Evolutionary conservation across 2,329 filamentous ascomycete species (phyloP).

Genomic region (Arthrobotrys pseudoclavata): DNA sequence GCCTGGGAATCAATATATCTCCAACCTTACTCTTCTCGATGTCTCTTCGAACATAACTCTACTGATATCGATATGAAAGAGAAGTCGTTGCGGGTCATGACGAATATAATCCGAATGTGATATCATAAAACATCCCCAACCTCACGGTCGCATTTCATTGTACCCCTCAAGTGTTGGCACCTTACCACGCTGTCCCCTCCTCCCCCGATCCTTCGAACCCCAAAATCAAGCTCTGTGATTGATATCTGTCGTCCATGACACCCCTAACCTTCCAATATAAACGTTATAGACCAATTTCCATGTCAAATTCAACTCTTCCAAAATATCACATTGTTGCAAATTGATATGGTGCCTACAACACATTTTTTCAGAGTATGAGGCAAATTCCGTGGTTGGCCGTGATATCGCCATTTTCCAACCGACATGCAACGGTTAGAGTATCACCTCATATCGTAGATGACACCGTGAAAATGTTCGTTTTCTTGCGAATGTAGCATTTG

Average conservation of each 20-base stretch:
- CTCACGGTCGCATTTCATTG: conserved; percentile 12
- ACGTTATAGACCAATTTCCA: conserved; percentile 16
- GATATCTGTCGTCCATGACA: conserved; percentile 7
- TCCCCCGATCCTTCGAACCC: background rate
- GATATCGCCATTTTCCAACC: conserved; percentile 19
- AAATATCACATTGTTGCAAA: conserved; percentile 60
- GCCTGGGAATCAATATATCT: too few relatives aligned
- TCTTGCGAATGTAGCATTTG: background rate
- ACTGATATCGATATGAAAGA: background rate
- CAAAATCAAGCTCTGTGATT: conserved; percentile 1
- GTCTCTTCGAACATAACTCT: too few relatives aligned
- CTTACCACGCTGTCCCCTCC: conserved; percentile 7
- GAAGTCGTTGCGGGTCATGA: background rate
- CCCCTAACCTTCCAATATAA: background rate
- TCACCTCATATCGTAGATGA: background rate
- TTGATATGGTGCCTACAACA: conserved; percentile 54
- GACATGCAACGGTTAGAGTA: background rate
- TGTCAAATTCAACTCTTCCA: conserved; percentile 47
- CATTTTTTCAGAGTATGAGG: conserved; percentile 43
- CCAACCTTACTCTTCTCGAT: too few relatives aligned
- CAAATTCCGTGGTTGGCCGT: conserved; percentile 29
- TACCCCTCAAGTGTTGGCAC: conserved; percentile 14
- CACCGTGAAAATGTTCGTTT: background rate
- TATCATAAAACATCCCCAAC: conserved; percentile 9
- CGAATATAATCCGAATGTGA: background rate